phyloP scores from a whole-genome alignment of 768 basidiomycete genomes.

The Crucibulum laeve region DNA sequence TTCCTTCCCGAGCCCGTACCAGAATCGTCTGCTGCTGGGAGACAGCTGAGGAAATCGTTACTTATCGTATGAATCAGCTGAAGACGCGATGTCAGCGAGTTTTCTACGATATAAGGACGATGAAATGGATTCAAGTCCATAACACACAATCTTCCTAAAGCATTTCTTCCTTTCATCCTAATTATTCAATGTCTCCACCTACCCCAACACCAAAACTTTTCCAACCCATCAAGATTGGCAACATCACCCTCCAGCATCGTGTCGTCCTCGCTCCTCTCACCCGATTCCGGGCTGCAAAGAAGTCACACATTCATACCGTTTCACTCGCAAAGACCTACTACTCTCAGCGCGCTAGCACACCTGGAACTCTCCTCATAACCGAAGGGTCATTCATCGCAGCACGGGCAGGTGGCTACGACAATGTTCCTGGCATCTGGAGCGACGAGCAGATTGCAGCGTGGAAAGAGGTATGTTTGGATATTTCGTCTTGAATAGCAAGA shows the following conservation, averaged over 20 bases:
- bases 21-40: no score
- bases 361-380: conserved; percentile 40
- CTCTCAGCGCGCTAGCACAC: conserved; percentile 25
- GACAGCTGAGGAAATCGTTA: no score
- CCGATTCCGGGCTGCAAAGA: conserved; percentile 8
- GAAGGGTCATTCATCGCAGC: conserved; percentile 38
- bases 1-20: no score
- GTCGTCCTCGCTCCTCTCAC: conserved; percentile 35
- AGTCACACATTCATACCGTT: conserved; percentile 5
- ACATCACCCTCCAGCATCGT: conserved; percentile 33
- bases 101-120: no score
- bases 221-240: conserved; percentile 33
- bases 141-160: no score
- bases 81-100: no score
- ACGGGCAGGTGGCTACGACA: conserved; percentile 21
- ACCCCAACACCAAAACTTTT: conserved; percentile 25
- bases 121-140: no score
- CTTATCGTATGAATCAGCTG: no score
- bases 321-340: conserved; percentile 30
- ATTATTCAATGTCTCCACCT: background rate
- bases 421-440: conserved; percentile 46
- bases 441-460: conserved; percentile 47
- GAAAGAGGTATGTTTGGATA: conserved; percentile 34
- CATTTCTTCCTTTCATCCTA: no score
- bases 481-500: background rate